Evolutionary conservation across 2,329 filamentous ascomycete genomes (phyloP).

Genomic region (Hypoxylon sp.): DNA sequence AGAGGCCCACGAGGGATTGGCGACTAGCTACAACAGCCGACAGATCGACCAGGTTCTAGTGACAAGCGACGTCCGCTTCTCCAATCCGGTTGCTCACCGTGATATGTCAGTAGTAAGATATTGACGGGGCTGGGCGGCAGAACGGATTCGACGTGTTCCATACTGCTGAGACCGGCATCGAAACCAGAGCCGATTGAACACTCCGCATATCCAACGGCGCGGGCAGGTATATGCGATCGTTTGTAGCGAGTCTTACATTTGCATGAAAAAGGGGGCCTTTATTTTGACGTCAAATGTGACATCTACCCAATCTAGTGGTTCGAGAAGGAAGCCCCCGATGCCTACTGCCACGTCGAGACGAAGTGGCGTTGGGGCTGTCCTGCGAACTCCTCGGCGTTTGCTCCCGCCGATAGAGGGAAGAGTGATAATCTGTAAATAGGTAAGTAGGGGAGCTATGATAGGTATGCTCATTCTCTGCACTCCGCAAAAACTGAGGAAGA

Average conservation of each 20-base stretch:
- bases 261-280: slow-evolving; percentile 11
- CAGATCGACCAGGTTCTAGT: slow-evolving; percentile 10
- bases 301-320: slow-evolving; percentile 18
- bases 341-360: background rate
- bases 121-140: slow-evolving; percentile 43
- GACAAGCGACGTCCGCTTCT: slow-evolving; percentile 12
- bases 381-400: slow-evolving; percentile 21
- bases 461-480: background rate
- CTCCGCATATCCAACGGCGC: slow-evolving; percentile 19
- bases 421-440: background rate
- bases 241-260: slow-evolving; percentile 27
- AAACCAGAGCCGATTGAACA: slow-evolving; percentile 15
- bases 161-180: slow-evolving; percentile 9
- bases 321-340: background rate
- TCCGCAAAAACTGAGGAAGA: slow-evolving; percentile 1
- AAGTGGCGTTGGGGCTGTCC: background rate
- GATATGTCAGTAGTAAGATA: slow-evolving; percentile 11
- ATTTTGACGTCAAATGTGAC: slow-evolving; percentile 36
- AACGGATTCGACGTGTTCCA: slow-evolving; percentile 26
- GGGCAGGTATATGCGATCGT: slow-evolving; percentile 46
- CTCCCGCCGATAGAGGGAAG: slow-evolving; percentile 1
- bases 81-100: slow-evolving; percentile 9
- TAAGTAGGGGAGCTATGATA: background rate
- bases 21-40: slow-evolving; percentile 9
- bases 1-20: slow-evolving; percentile 10